phyloP scores from a whole-genome alignment of 192 early-diverging fungal genomes.

The Gigaspora rosea region DNA sequence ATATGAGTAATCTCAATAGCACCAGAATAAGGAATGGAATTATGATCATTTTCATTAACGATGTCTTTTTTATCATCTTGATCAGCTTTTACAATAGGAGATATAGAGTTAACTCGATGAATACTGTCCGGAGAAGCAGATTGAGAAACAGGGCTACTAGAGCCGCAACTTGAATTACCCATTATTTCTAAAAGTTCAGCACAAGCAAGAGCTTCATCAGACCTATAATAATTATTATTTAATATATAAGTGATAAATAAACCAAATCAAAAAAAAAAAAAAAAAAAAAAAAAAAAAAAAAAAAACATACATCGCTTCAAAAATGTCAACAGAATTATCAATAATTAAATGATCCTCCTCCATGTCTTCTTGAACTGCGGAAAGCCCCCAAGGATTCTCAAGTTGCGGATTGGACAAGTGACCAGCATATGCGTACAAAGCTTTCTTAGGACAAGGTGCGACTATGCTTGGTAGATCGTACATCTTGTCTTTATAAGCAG shows the following conservation, averaged over 20 bases:
- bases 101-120: not conserved
- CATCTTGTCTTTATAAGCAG: not conserved
- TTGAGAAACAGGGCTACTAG: conserved; percentile 19
- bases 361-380: conserved; percentile 10
- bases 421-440: conserved; percentile 2
- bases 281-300: conserved; percentile 10
- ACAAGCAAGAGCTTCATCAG: conserved; percentile 25
- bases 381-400: conserved; percentile 10
- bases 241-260: not conserved
- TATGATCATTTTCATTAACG: not conserved
- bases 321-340: not conserved
- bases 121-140: conserved; percentile 8
- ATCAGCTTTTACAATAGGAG: not conserved
- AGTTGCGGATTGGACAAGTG: not conserved
- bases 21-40: not conserved
- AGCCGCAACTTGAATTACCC: conserved; percentile 21
- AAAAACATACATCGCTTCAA: not conserved
- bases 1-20: conserved; percentile 19
- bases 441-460: conserved; percentile 17
- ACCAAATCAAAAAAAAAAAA: not conserved
- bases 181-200: conserved; percentile 26
- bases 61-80: not conserved
- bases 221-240: not conserved
- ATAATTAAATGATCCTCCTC: conserved; percentile 11
- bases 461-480: conserved; percentile 13